A percentile compares a stretch with the other conserved stretches of the same genome.
These are phyloP conservation scores for Boletellus sp. DNA, from an alignment of 768 basidiomycete species.

Conservation along the genomic window DNA sequence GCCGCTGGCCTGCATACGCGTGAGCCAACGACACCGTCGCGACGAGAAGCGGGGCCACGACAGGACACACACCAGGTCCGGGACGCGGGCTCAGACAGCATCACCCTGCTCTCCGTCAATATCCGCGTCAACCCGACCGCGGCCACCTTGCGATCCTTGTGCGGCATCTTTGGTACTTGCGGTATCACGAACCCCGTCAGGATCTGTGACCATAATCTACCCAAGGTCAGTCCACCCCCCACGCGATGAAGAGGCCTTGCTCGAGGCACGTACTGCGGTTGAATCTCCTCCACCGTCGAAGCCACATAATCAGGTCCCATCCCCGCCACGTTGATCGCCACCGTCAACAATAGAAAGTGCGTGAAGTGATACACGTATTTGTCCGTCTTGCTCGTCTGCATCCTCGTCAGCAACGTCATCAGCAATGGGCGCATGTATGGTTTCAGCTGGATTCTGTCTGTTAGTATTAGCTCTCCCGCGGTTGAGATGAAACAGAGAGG, in stretches of 20 bases:
- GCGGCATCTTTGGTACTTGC: constrained; percentile 74
- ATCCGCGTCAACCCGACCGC: constrained; percentile 77
- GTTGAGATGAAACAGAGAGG: background rate
- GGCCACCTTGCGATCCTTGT: constrained; percentile 81
- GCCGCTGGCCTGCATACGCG: constrained; percentile 52
- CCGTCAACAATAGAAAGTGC: constrained; percentile 69
- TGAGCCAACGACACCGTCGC: background rate
- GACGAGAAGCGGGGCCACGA: background rate
- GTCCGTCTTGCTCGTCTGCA: constrained; percentile 88
- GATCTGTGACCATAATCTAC: constrained; percentile 76
- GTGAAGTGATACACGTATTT: constrained; percentile 82
- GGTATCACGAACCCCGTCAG: constrained; percentile 73
- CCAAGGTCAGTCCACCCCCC: background rate
- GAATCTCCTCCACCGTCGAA: constrained; percentile 75
- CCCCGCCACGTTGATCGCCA: constrained; percentile 71
- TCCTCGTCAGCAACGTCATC: constrained; percentile 75
- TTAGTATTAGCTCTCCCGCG: background rate
- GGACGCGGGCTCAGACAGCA: constrained; percentile 62
- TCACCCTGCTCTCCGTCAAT: constrained; percentile 67
- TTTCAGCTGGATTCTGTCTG: constrained; percentile 53
- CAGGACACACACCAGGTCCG: constrained; percentile 54
- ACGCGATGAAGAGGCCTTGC: background rate
- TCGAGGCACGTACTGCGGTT: constrained; percentile 56
- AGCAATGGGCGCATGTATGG: constrained; percentile 73
- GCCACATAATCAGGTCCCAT: constrained; percentile 79